phyloP scores from a whole-genome alignment of 371 early-diverging fungal genomes.

The Mortierella sp. region DNA sequence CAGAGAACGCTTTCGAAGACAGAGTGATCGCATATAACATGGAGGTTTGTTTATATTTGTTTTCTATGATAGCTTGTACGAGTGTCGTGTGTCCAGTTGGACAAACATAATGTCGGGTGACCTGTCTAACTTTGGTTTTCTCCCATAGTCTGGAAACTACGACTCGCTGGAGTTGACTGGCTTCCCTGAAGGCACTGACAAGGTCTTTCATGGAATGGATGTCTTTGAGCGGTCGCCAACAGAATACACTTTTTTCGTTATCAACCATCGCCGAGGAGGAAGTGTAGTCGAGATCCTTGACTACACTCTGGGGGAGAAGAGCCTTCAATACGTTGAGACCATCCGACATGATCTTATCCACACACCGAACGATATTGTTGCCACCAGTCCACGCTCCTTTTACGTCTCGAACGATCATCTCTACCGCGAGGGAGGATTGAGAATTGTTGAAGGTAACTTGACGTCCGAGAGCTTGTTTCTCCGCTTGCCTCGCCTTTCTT shows the following conservation, averaged over 20 bases:
- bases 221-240: conserved; percentile 50
- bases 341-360: conserved; percentile 57
- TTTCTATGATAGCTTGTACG: not conserved
- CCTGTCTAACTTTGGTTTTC: not conserved
- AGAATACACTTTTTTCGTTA: conserved; percentile 48
- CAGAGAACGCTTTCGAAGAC: conserved; percentile 40
- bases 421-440: conserved; percentile 25
- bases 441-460: conserved; percentile 47
- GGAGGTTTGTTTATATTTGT: conserved; percentile 28
- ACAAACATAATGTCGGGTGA: not conserved
- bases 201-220: conserved; percentile 59
- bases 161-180: conserved; percentile 27
- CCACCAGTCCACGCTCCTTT: conserved; percentile 57
- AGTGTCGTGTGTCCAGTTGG: not conserved
- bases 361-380: conserved; percentile 63
- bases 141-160: conserved; percentile 19
- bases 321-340: conserved; percentile 56
- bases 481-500: no score
- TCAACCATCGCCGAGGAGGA: conserved; percentile 54
- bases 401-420: conserved; percentile 63
- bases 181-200: conserved; percentile 38
- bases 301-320: conserved; percentile 42
- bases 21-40: conserved; percentile 53
- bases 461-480: no score
- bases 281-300: conserved; percentile 55